Evolutionary conservation across 2,329 filamentous ascomycete genomes (phyloP).

Genomic region (Raffaelea arxii): DNA sequence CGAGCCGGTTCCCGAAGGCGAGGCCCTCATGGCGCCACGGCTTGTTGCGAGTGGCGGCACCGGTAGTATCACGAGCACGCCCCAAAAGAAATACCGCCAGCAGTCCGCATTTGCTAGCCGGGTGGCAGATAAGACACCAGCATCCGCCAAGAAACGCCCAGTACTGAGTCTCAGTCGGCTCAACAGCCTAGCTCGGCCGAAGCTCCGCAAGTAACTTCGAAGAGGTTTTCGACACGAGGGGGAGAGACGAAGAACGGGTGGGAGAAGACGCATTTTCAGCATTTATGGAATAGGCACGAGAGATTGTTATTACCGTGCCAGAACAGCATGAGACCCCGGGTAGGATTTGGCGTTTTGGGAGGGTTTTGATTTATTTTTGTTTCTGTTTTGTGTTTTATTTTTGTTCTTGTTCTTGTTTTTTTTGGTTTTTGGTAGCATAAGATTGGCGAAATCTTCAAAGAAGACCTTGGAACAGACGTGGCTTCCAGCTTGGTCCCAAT

Average conservation of each 20-base stretch:
- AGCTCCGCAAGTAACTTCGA: conserved; percentile 32
- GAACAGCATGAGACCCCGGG: too few relatives aligned
- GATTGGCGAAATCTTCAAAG: too few relatives aligned
- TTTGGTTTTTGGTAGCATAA: background rate
- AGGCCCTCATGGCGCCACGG: conserved; percentile 42
- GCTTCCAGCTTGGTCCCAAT: too few relatives aligned
- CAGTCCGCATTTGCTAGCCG: conserved; percentile 1
- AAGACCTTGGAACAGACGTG: too few relatives aligned
- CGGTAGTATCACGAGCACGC: conserved; percentile 4
- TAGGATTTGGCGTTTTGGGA: background rate
- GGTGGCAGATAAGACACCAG: conserved; percentile 21
- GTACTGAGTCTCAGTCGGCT: conserved; percentile 49
- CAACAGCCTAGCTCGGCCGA: conserved; percentile 52
- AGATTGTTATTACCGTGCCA: too few relatives aligned
- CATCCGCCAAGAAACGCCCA: conserved; percentile 42
- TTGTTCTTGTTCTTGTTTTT: background rate
- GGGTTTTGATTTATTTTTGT: background rate
- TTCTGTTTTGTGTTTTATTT: background rate
- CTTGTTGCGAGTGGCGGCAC: conserved; percentile 20
- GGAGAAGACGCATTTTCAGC: too few relatives aligned
- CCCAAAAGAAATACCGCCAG: conserved; percentile 6
- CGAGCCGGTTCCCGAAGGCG: conserved; percentile 36
- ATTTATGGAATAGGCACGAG: too few relatives aligned
- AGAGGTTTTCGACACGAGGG: background rate
- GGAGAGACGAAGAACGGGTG: background rate